Conservation (phyloP, 2,329 filamentous ascomycete species). For the Diplodia intermedia region DNA sequence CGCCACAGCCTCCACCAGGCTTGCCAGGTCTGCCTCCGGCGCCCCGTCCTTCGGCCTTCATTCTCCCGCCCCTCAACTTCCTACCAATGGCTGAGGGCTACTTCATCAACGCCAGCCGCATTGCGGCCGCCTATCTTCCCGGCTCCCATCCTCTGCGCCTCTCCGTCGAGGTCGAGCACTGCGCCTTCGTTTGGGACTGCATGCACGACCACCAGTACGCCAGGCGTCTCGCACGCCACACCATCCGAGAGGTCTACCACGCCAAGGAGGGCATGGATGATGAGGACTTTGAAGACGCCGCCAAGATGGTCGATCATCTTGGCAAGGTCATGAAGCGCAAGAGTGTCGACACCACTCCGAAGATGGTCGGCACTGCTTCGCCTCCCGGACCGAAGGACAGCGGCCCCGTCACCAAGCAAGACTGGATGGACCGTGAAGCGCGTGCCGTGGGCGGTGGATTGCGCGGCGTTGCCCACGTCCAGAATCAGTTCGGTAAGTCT, state of each 20-base stretch:
- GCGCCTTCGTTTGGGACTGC: conserved; percentile 93
- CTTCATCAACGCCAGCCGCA: conserved; percentile 76
- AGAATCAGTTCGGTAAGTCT: conserved; percentile 20
- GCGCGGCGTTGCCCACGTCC: conserved; percentile 18
- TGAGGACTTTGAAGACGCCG: conserved; percentile 91
- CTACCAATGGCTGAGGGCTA: conserved; percentile 80
- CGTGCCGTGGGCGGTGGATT: conserved; percentile 18
- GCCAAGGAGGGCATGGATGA: conserved; percentile 93
- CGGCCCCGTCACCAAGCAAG: conserved; percentile 18
- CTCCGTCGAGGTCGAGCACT: conserved; percentile 89
- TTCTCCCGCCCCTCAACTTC: conserved; percentile 81
- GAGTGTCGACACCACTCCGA: conserved; percentile 35
- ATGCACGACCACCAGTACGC: conserved; percentile 80
- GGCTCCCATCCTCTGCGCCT: conserved; percentile 89
- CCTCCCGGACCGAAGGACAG: conserved; percentile 10
- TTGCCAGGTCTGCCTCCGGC: conserved; percentile 39
- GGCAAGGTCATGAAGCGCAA: conserved; percentile 85
- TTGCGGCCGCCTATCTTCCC: conserved; percentile 79
- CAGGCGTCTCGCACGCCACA: conserved; percentile 76
- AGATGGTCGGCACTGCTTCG: conserved; percentile 8
- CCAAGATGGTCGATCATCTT: conserved; percentile 82
- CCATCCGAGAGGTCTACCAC: conserved; percentile 89
- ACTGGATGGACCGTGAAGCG: conserved; percentile 26
- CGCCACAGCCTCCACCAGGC: conserved; percentile 47
- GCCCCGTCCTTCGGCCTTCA: conserved; percentile 68